phyloP scores from a whole-genome alignment of 1,139 yeast species.

The Pichia sorboxylosa region DNA sequence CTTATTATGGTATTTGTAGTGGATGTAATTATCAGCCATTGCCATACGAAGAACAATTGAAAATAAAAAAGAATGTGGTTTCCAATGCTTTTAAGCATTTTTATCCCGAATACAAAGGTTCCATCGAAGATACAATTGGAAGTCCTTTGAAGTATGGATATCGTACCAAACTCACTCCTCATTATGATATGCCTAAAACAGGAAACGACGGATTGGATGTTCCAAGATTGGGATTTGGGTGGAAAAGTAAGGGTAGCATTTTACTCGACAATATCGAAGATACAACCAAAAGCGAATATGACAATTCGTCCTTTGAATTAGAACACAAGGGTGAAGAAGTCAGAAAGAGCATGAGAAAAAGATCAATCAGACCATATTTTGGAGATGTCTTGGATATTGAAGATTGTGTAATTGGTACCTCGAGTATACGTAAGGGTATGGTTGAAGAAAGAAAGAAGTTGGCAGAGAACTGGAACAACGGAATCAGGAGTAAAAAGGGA shows the following conservation, averaged over 20 bases:
- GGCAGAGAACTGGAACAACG: conserved; percentile 15
- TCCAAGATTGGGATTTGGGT: conserved; percentile 84
- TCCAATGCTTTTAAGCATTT: conserved; percentile 72
- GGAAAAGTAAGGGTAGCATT: conserved; percentile 69
- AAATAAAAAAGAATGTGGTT: conserved; percentile 62
- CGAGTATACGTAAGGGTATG: conserved; percentile 63
- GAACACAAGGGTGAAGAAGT: conserved; percentile 4
- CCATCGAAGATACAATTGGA: conserved; percentile 53
- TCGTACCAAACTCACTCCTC: conserved; percentile 92
- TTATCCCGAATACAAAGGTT: conserved; percentile 15
- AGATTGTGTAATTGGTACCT: conserved; percentile 84
- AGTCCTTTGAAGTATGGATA: conserved; percentile 71
- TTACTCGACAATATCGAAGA: conserved; percentile 13
- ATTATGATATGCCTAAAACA: conserved; percentile 68
- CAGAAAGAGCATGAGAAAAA: conserved; percentile 6
- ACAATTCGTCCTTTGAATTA: conserved; percentile 3
- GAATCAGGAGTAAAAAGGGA: conserved; percentile 36
- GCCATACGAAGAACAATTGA: conserved; percentile 59
- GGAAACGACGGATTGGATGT: conserved; percentile 21
- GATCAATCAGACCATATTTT: conserved; percentile 18
- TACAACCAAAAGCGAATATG: conserved; percentile 2
- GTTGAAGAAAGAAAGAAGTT: conserved; percentile 54
- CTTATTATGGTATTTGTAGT: conserved; percentile 69
- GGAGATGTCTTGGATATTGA: conserved; percentile 67
- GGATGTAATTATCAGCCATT: conserved; percentile 92